Evolutionary conservation across 768 basidiomycete species (phyloP), one percentile per base, ranked within the genome.

Genomic region (Termitomyces eurrhizus): DNA sequence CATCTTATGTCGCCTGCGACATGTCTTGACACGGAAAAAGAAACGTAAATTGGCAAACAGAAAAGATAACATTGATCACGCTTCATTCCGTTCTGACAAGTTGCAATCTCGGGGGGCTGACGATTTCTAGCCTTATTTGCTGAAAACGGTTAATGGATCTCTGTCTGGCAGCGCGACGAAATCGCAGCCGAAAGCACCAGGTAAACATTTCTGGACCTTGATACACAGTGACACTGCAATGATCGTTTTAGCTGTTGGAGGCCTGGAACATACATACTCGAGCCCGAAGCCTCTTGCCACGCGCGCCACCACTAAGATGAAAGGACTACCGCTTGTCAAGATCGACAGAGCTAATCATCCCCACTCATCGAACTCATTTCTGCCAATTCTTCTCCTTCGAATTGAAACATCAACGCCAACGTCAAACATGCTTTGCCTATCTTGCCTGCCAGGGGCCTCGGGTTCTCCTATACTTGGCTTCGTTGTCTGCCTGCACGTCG

Each of bases 311-410:
- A 29, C 37, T 18, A n/a, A 51, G 39, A 52, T 44, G 41, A 32
- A n/a, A 21, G n/a, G 5, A 29, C 57, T 12, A 18, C 50, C 32
- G n/a, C 41, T 52, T 12, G 42, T 52, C 51, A 36, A 52, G 58
- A 59, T 59, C 58, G 51, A 18, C 51, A 52, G 42, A 46, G 51
- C 51, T 26, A 52, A 59, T 59, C 58, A 52, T 21, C 32, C 57
- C 57, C 16, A 37, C 14, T 12, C 14, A 49, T 12, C 14, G 21
- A 37, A 37, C 12, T 11, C 16, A 26, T 21, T 7, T 8, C n/a
- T 14, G 9, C 18, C 2, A 9, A n/a, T n/a, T 8, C 42, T 52
- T 46, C 50, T 42, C 29, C 42, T 35, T 44, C 24, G 24, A 49
- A 51, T 8, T 13, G 41, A 21, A 24, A 58, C 51, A 32, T 42